These are phyloP conservation scores for Aphanocladium album DNA, from an alignment of 2,329 filamentous ascomycete genomes.

Conservation along the genomic window DNA sequence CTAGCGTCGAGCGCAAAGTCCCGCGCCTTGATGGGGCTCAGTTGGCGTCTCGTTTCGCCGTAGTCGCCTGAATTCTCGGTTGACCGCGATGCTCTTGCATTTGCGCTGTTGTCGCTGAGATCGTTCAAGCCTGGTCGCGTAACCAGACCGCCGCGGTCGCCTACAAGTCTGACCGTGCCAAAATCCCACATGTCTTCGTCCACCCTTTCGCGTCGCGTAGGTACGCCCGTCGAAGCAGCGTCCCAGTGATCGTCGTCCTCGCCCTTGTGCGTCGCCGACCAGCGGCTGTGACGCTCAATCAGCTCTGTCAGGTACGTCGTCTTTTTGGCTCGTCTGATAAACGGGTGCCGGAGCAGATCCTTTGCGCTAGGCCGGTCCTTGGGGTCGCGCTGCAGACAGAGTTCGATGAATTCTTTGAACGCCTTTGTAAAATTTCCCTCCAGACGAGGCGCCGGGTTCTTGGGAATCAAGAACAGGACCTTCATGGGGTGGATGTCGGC, in stretches of 20 bases:
- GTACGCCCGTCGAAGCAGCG: constrained; percentile 48
- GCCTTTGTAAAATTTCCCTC: constrained; percentile 76
- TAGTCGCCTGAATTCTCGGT: constrained; percentile 46
- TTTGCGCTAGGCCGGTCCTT: constrained; percentile 81
- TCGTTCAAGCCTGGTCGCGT: constrained; percentile 56
- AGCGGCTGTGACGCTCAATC: constrained; percentile 84
- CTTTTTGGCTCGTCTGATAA: constrained; percentile 86
- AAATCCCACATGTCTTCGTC: constrained; percentile 97
- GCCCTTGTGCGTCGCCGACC: constrained; percentile 74
- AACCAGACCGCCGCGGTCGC: constrained; percentile 54
- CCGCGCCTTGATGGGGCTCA: constrained; percentile 47
- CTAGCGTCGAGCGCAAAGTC: constrained; percentile 40
- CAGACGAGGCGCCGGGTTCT: constrained; percentile 79
- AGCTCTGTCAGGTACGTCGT: constrained; percentile 95
- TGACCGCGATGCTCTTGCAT: constrained; percentile 59
- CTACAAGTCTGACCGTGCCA: constrained; percentile 83
- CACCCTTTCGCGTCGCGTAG: constrained; percentile 49
- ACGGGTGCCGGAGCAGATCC: constrained; percentile 83
- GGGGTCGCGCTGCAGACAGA: constrained; percentile 84
- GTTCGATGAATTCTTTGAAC: constrained; percentile 79
- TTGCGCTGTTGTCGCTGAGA: constrained; percentile 77
- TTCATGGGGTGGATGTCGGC: constrained; percentile 99
- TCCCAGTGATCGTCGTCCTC: constrained; percentile 60
- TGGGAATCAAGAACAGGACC: constrained; percentile 91
- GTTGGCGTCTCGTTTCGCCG: constrained; percentile 46